phyloP scores from a whole-genome alignment of 768 basidiomycete species.

The Flagelloscypha sp. region DNA sequence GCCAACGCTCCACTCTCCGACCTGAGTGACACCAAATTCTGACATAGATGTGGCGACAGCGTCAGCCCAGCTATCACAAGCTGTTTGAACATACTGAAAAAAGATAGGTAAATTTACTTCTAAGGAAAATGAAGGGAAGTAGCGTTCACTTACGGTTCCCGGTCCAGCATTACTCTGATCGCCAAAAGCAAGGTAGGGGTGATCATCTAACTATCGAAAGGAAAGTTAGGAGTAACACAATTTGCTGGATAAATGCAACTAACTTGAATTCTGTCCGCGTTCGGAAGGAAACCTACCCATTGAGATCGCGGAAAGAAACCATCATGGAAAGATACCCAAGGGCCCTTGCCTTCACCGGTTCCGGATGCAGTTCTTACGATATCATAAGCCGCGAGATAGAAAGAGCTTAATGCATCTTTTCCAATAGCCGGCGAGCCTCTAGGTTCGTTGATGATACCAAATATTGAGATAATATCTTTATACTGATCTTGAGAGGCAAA shows the following conservation, averaged over 20 bases:
- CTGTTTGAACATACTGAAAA: conserved; percentile 39
- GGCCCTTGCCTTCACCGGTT: conserved; percentile 77
- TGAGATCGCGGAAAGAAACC: conserved; percentile 59
- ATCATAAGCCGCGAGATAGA: conserved; percentile 84
- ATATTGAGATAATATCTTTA: conserved; percentile 72
- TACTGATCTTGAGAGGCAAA: conserved; percentile 91
- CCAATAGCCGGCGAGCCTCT: too few relatives aligned
- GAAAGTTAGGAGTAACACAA: too few relatives aligned
- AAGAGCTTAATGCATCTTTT: conserved; percentile 18
- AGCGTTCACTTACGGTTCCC: too few relatives aligned
- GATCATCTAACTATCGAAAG: conserved; percentile 78
- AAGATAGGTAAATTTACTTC: conserved; percentile 24
- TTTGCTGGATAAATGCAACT: background rate
- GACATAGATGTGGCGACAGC: conserved; percentile 67
- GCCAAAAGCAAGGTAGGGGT: conserved; percentile 75
- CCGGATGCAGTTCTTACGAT: conserved; percentile 75
- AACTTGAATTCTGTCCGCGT: conserved; percentile 68
- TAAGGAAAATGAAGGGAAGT: too few relatives aligned
- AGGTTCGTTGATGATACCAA: conserved; percentile 88
- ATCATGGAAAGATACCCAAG: conserved; percentile 81
- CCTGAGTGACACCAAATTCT: conserved; percentile 49
- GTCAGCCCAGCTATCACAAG: conserved; percentile 68
- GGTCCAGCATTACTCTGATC: conserved; percentile 52
- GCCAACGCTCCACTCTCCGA: conserved; percentile 57
- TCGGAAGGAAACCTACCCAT: conserved; percentile 70